Evolutionary conservation across 176 grass and related monocot species (phyloP), one percentile per base, ranked within the genome.

Genomic region (Triticum turgidum): DNA sequence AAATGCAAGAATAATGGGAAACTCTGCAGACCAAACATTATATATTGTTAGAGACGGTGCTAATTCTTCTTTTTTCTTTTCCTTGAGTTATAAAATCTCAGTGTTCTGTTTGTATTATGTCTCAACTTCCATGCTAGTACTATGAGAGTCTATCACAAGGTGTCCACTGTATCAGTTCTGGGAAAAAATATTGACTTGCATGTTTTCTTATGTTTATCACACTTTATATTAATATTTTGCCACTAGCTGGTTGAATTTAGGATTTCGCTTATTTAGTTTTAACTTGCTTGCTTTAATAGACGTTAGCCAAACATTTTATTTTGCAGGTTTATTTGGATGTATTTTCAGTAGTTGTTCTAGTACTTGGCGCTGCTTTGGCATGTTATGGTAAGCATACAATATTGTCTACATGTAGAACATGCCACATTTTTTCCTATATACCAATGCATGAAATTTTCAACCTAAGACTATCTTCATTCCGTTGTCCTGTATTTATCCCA

Each of bases 271-370:
- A 65, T 89, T 80, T 52, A 15, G 25, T 74, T 83, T 33, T 56
- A 49, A 70, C 30, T 70, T 87, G 47, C 73, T 80, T 83, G 11
- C 12, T 83, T 80, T 20, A 85, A 85, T 34, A 73, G 9, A 68
- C 24, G 29, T 82, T 62, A 69, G 2, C 39, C 77, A 76, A 69
- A 54, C 10, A 87, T 80, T 86, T 89, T 64, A 18, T 94, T 88
- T 93, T 87, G 72, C 90, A 99, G 97, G 92, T 99, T 76, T 99
- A 96, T 80, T 87, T 99, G 84, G 90, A 93, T 91, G 92, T 93
- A 83, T 97, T 97, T 93, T 97, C 97, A 90, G 87, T 90, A 76
- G 90, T 92, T 66, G 78, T 87, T 88, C 83, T 99, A 85, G 63
- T 99, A 79, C 79, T 94, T 69, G 97, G 90, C 18, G 85, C 83